These are phyloP conservation scores for Fusarium staphyleae DNA, from an alignment of 2,329 filamentous ascomycete species.

Conservation along the genomic window DNA sequence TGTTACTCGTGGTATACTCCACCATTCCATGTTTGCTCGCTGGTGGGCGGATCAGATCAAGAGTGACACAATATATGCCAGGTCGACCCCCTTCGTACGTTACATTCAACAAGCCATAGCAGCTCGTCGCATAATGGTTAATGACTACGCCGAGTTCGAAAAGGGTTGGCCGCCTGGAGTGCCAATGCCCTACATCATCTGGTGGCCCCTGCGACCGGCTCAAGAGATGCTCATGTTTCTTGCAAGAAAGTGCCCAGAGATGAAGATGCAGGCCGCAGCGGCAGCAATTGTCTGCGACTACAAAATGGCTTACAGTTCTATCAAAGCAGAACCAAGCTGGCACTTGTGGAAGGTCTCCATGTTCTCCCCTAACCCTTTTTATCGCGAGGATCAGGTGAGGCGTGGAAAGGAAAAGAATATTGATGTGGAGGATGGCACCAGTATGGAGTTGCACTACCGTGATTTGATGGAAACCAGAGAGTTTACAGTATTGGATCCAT, in stretches of 20 bases:
- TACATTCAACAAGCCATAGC: slow-evolving; percentile 3
- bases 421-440: background rate
- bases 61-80: background rate
- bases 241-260: background rate
- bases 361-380: background rate
- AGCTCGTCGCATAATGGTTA: slow-evolving; percentile 12
- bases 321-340: background rate
- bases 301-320: background rate
- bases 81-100: background rate
- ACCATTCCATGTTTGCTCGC: slow-evolving; percentile 11
- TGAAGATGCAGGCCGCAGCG: background rate
- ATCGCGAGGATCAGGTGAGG: slow-evolving; percentile 1
- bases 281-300: slow-evolving; percentile 18
- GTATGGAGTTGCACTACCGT: background rate
- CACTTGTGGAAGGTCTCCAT: background rate
- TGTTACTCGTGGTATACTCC: background rate
- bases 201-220: slow-evolving; percentile 7
- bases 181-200: slow-evolving; percentile 8
- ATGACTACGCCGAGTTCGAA: background rate
- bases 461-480: background rate
- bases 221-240: background rate
- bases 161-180: background rate
- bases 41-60: slow-evolving; percentile 18
- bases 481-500: background rate
- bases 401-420: background rate